phyloP scores from a whole-genome alignment of 768 basidiomycete genomes.

The Candolleomyces efflorescens region DNA sequence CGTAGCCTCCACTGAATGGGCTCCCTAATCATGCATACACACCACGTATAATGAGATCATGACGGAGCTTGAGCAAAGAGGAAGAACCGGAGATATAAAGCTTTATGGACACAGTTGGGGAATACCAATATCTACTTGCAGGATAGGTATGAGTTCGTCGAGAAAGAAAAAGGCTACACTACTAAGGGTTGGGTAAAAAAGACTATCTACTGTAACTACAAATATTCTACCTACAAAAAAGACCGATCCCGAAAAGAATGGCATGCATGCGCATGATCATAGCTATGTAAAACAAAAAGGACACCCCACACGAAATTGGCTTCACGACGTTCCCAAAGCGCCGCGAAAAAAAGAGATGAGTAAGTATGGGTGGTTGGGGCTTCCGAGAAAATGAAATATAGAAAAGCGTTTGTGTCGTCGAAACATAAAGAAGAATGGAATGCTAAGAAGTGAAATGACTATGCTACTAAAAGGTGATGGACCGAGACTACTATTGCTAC shows the following conservation, averaged over 20 bases:
- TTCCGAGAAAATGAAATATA: too few species aligned
- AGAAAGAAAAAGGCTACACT: constrained; percentile 39
- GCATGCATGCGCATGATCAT: neutral
- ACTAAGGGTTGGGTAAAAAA: constrained; percentile 53
- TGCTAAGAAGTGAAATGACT: constrained; percentile 19
- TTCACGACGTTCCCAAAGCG: too few species aligned
- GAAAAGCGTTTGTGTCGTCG: too few species aligned
- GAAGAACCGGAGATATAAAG: neutral
- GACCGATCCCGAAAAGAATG: constrained; percentile 9
- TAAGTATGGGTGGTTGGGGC: too few species aligned
- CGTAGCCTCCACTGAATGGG: too few species aligned
- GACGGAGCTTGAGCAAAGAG: neutral
- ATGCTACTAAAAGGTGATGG: constrained; percentile 25
- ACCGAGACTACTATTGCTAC: constrained; percentile 1
- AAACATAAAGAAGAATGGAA: constrained; percentile 1
- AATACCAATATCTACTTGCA: constrained; percentile 49
- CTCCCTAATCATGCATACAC: neutral
- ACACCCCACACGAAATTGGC: too few species aligned
- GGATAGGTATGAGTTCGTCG: constrained; percentile 26
- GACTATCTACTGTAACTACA: constrained; percentile 17
- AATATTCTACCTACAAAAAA: neutral
- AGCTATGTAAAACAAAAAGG: too few species aligned
- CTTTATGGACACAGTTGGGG: neutral
- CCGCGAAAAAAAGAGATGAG: too few species aligned
- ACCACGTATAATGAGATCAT: neutral